Evolutionary conservation across 495 filamentous ascomycete genomes (phyloP).

Genomic region (Aspergillus olivimuriae): DNA sequence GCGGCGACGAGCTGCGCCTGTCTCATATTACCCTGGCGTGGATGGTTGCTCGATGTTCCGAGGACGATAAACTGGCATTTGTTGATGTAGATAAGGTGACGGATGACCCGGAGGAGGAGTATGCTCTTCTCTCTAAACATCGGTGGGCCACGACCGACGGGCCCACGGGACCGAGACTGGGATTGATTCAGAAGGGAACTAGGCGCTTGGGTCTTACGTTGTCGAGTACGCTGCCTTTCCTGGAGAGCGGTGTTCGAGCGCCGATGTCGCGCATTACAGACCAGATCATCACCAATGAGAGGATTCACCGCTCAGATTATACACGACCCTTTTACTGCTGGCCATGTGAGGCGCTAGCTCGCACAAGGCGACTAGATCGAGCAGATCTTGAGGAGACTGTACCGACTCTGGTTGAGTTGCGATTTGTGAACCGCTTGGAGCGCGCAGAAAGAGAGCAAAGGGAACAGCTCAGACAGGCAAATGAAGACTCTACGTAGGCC

Average conservation of each 20-base stretch:
- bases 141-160: background rate
- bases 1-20: constrained; percentile 29
- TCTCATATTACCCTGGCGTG: constrained; percentile 39
- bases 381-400: background rate
- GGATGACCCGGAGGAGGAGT: background rate
- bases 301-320: background rate
- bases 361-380: background rate
- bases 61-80: constrained; percentile 12
- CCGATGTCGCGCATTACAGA: background rate
- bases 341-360: background rate
- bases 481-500: too few relatives aligned
- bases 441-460: too few relatives aligned
- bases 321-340: background rate
- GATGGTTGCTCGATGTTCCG: constrained; percentile 36
- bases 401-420: background rate
- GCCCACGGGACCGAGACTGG: background rate
- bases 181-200: background rate
- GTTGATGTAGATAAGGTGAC: background rate
- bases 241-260: background rate
- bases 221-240: background rate
- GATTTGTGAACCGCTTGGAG: too few relatives aligned
- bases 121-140: background rate
- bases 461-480: too few relatives aligned
- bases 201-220: background rate
- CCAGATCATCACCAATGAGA: background rate